A percentile compares a stretch with the other conserved stretches of the same genome.
Evolutionary conservation across 495 filamentous ascomycete genomes (phyloP).

Genomic region (Aspergillus sclerotioniger): DNA sequence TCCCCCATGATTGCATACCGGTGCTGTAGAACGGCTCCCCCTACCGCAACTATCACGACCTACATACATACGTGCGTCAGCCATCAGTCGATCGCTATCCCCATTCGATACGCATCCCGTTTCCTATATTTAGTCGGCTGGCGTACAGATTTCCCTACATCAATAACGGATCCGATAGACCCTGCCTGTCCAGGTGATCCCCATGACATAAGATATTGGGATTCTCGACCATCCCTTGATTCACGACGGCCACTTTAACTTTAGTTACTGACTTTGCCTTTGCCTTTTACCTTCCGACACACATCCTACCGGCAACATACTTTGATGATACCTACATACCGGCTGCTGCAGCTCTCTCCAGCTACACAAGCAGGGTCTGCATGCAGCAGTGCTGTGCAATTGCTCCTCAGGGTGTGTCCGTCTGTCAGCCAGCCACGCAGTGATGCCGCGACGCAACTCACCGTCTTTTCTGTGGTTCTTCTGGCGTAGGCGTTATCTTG

Average conservation of each 20-base stretch:
- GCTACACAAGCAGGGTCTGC: too few species aligned
- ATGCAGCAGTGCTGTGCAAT: too few species aligned
- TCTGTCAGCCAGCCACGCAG: background rate
- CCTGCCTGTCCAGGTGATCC: background rate
- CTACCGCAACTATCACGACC: background rate
- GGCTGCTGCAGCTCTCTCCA: too few species aligned
- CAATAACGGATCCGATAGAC: background rate
- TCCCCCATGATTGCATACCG: too few species aligned
- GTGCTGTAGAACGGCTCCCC: too few species aligned
- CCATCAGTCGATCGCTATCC: background rate
- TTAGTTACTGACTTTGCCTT: background rate
- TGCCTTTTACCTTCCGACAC: background rate
- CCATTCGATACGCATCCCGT: too few species aligned
- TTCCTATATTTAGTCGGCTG: background rate
- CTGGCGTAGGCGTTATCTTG: too few species aligned
- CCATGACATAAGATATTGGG: background rate
- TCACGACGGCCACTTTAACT: background rate
- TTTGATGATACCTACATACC: background rate
- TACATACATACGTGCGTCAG: constrained; percentile 5
- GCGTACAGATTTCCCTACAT: background rate
- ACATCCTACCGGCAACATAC: too few species aligned
- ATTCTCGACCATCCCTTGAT: background rate
- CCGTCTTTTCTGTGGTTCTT: background rate
- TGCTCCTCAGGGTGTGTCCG: too few species aligned
- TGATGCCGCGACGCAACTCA: background rate